These are phyloP conservation scores for Phaeosphaeriaceae sp. DNA, from an alignment of 2,329 filamentous ascomycete species.

Conservation along the genomic window DNA sequence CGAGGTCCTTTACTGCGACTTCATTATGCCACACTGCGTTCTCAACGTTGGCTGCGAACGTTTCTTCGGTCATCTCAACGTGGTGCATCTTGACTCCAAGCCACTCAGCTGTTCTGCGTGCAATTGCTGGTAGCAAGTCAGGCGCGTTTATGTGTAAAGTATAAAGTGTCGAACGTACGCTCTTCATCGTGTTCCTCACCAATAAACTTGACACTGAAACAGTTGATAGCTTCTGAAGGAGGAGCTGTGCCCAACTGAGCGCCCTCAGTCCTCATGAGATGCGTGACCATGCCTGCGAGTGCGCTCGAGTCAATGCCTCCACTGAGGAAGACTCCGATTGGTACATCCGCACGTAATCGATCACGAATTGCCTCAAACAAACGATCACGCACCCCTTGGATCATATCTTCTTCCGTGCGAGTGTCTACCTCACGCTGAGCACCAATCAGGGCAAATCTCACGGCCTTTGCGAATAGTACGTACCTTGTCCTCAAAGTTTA, in stretches of 20 bases:
- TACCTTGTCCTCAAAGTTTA: constrained; percentile 62
- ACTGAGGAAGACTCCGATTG: constrained; percentile 64
- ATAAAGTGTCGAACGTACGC: constrained; percentile 14
- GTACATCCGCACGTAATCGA: constrained; percentile 65
- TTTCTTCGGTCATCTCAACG: constrained; percentile 48
- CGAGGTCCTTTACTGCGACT: constrained; percentile 59
- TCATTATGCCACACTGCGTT: constrained; percentile 57
- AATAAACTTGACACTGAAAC: constrained; percentile 64
- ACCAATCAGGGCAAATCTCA: not conserved
- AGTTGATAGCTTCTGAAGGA: constrained; percentile 41
- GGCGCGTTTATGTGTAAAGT: constrained; percentile 26
- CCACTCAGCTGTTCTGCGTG: constrained; percentile 58
- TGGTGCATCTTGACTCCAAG: constrained; percentile 57
- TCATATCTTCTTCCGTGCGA: constrained; percentile 60
- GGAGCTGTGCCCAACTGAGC: constrained; percentile 54
- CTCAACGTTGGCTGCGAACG: constrained; percentile 53
- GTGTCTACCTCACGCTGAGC: constrained; percentile 44
- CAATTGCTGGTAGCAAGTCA: constrained; percentile 56
- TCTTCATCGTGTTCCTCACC: constrained; percentile 52
- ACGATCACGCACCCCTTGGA: constrained; percentile 58
- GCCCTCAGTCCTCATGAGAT: constrained; percentile 54
- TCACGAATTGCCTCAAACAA: constrained; percentile 62
- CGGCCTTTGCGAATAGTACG: not conserved
- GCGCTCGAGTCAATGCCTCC: constrained; percentile 67
- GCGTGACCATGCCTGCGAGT: constrained; percentile 64